phyloP scores from a whole-genome alignment of 148 eudicot genomes.

The Spergularia bocconei region DNA sequence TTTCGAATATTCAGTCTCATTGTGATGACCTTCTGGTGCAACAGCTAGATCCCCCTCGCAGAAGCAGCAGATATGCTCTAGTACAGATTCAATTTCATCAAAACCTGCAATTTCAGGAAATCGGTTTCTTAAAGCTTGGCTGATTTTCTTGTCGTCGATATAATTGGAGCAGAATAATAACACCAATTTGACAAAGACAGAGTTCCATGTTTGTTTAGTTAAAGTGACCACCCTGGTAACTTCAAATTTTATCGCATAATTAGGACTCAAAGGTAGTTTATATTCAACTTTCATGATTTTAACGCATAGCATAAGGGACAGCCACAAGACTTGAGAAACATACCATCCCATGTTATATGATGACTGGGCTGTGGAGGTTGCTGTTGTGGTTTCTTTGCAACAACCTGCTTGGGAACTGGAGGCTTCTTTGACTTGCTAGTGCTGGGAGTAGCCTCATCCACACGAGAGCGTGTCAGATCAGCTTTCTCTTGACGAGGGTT shows the following conservation, averaged over 20 bases:
- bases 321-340: not conserved
- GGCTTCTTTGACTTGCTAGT: conserved; percentile 15
- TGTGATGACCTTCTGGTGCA: conserved; percentile 10
- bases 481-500: conserved; percentile 16
- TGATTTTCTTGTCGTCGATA: not conserved
- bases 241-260: no score
- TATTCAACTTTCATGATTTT: no score
- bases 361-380: not conserved
- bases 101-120: conserved; percentile 11
- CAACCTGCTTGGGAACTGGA: not conserved
- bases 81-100: not conserved
- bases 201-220: no score
- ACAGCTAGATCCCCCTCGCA: conserved; percentile 37
- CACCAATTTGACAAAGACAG: no score
- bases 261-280: no score
- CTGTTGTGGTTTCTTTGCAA: not conserved
- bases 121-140: not conserved
- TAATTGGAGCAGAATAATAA: not conserved
- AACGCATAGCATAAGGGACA: not conserved
- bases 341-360: conserved; percentile 30
- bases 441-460: not conserved
- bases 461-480: not conserved
- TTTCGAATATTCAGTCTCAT: conserved; percentile 9
- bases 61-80: conserved; percentile 21
- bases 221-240: no score